Evolutionary conservation across 2,329 filamentous ascomycete genomes (phyloP).

Genomic region (Fusarium zealandicum): DNA sequence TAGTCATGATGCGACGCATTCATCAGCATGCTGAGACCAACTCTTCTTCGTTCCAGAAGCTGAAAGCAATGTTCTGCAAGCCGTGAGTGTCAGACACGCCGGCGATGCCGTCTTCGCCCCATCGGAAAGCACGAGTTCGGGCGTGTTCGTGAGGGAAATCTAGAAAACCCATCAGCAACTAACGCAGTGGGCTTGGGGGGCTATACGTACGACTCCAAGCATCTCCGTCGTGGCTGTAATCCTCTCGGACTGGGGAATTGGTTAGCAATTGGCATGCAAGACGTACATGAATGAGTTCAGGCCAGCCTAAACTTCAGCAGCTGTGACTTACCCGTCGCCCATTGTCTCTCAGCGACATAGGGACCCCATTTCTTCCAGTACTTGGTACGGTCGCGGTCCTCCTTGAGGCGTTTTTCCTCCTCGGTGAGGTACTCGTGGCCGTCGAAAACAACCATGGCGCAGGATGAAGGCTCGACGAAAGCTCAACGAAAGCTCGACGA

Average conservation of each 20-base stretch:
- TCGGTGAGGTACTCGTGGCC: constrained; percentile 85
- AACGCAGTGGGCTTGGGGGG: background rate
- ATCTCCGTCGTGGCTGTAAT: constrained; percentile 89
- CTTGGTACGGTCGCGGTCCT: constrained; percentile 81
- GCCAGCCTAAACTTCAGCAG: constrained; percentile 4
- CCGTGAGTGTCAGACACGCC: constrained; percentile 93
- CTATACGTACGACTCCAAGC: constrained; percentile 86
- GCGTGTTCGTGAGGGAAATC: constrained; percentile 96
- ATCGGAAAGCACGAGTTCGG: constrained; percentile 85
- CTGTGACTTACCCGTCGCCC: constrained; percentile 78
- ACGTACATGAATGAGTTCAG: constrained; percentile 1
- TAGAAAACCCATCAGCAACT: constrained; percentile 48
- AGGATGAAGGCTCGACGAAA: constrained; percentile 5
- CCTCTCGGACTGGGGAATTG: constrained; percentile 72
- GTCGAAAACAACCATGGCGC: constrained; percentile 85
- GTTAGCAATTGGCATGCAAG: constrained; percentile 37
- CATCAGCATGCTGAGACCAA: constrained; percentile 47
- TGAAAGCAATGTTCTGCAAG: constrained; percentile 89
- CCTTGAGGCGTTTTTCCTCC: constrained; percentile 88
- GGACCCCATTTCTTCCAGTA: constrained; percentile 99
- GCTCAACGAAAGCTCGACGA: constrained; percentile 16
- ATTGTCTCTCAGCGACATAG: constrained; percentile 92
- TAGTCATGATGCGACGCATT: constrained; percentile 1
- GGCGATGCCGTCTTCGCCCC: constrained; percentile 97
- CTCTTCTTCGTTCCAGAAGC: constrained; percentile 99